Percentiles rank a stretch among this genome's conserved stretches.
Evolutionary conservation across 345 rosid species (phyloP).

Genomic region (Boechera stricta): DNA sequence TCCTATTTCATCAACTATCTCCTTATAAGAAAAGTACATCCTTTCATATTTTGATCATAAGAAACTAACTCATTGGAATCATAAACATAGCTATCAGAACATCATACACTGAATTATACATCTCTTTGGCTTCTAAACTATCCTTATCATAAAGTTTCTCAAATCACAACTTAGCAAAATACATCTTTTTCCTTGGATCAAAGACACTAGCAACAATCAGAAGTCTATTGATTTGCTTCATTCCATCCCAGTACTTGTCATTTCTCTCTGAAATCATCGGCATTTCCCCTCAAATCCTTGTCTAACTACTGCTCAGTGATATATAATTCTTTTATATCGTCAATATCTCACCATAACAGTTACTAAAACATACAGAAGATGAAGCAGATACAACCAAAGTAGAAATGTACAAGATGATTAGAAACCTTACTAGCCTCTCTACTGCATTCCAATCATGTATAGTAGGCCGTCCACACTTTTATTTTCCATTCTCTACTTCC

Average conservation of each 20-base stretch:
- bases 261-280: background rate
- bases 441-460: too few species aligned
- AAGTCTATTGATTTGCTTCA: background rate
- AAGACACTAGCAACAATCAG: background rate
- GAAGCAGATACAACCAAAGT: background rate
- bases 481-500: too few species aligned
- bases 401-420: background rate
- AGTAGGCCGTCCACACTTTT: too few species aligned
- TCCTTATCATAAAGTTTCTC: background rate
- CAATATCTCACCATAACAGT: background rate
- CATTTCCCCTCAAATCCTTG: background rate
- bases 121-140: background rate
- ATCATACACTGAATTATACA: background rate
- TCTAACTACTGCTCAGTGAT: background rate
- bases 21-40: too few species aligned
- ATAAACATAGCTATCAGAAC: background rate
- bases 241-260: background rate
- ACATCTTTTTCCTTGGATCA: background rate
- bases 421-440: background rate
- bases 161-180: conserved; percentile 6
- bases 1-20: too few species aligned
- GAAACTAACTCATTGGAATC: too few species aligned
- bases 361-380: background rate
- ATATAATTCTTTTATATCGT: background rate
- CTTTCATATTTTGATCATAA: too few species aligned